Conservation (phyloP, 2,329 filamentous ascomycete species). For the Rutstroemia sp. region DNA sequence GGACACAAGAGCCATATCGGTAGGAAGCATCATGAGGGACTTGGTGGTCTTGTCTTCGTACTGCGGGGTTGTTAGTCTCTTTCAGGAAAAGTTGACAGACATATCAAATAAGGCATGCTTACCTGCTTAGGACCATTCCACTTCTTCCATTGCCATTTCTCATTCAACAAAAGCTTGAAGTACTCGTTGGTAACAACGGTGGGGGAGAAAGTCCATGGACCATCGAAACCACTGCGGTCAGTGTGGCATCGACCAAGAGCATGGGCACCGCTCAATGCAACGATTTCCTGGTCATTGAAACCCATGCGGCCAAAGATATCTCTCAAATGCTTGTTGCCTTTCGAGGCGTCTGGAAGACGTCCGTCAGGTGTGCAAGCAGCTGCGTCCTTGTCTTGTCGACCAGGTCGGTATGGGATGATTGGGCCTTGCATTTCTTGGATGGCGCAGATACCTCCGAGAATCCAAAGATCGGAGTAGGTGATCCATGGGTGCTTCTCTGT, state of each 20-base stretch:
- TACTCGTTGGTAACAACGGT: constrained; percentile 93
- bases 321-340: constrained; percentile 76
- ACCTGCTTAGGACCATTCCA: constrained; percentile 81
- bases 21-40: constrained; percentile 93
- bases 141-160: constrained; percentile 90
- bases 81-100: not conserved
- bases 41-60: constrained; percentile 84
- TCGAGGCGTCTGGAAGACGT: constrained; percentile 73
- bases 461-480: constrained; percentile 94
- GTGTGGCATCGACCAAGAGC: constrained; percentile 83
- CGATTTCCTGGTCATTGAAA: constrained; percentile 95
- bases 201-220: constrained; percentile 88
- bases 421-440: constrained; percentile 96
- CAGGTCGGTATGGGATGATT: constrained; percentile 78
- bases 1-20: constrained; percentile 78
- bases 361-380: constrained; percentile 89
- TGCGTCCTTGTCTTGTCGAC: constrained; percentile 72
- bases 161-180: constrained; percentile 77
- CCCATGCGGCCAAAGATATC: constrained; percentile 96
- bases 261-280: constrained; percentile 80
- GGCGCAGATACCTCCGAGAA: constrained; percentile 73
- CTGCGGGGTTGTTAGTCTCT: constrained; percentile 33
- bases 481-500: constrained; percentile 86
- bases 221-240: constrained; percentile 79
- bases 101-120: constrained; percentile 16